These are phyloP conservation scores for Xylaria curta DNA, from an alignment of 495 filamentous ascomycete species.

Conservation along the genomic window DNA sequence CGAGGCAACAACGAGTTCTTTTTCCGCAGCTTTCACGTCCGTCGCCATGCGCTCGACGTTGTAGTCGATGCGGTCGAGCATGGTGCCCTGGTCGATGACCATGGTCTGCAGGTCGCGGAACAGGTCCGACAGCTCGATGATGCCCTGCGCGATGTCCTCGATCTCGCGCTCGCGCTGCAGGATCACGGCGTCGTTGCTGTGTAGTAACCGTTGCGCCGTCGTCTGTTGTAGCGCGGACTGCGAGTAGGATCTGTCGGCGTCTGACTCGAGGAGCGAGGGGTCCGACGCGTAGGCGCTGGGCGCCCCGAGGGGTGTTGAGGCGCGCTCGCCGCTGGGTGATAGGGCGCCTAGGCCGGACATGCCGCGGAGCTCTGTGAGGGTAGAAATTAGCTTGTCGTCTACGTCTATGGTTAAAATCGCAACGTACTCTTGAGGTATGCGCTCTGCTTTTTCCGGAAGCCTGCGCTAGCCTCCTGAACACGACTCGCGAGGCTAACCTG, in stretches of 20 bases:
- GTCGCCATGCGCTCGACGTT: conserved; percentile 92
- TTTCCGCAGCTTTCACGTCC: conserved; percentile 89
- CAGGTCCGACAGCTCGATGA: conserved; percentile 94
- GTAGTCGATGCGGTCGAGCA: conserved; percentile 98
- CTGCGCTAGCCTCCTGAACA: conserved; percentile 91
- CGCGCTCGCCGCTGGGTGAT: conserved; percentile 50
- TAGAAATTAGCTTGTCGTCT: conserved; percentile 8
- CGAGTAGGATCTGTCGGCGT: conserved; percentile 89
- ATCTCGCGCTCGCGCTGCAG: conserved; percentile 95
- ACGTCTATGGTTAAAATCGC: neutral
- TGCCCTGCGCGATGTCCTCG: conserved; percentile 95
- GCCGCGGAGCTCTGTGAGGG: conserved; percentile 75
- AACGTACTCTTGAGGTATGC: conserved; percentile 88
- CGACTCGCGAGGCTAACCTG: conserved; percentile 85
- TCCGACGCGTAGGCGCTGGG: conserved; percentile 64
- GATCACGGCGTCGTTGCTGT: conserved; percentile 84
- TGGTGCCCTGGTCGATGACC: conserved; percentile 98
- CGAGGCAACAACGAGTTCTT: conserved; percentile 83
- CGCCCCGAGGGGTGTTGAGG: conserved; percentile 63
- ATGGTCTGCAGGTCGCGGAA: conserved; percentile 95
- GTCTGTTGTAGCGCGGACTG: conserved; percentile 83
- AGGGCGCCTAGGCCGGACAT: conserved; percentile 59
- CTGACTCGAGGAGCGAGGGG: conserved; percentile 85
- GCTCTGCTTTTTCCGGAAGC: conserved; percentile 95
- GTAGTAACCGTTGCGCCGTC: conserved; percentile 66